Evolutionary conservation across 2,329 filamentous ascomycete species (phyloP), one percentile per base, ranked within the genome.

Genomic region (Parastagonospora avenae): DNA sequence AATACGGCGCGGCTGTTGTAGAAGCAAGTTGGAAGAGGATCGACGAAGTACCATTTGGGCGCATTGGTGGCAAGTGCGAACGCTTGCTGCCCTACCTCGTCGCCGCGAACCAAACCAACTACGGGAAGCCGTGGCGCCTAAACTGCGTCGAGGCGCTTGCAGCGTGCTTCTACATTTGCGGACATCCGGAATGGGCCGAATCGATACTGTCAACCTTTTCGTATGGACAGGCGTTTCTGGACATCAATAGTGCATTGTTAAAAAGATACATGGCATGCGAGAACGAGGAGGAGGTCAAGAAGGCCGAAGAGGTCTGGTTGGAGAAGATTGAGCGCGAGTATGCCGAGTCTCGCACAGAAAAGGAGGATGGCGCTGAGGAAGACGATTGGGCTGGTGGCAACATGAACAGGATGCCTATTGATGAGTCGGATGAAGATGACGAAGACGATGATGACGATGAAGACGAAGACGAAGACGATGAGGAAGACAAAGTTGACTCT

Each of bases 1-100:
- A 92, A 73, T 90, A 90, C 70, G 94, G 94, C 57, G 93, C 92
- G 15, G 94, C 94, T 2, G 94, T 99, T 2, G 94, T 99, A 14
- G 94, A 99, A 77, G 96, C 92, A 70, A 96, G 91, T 19, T 99
- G 94, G 94, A 95, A 95, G 3, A 83, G 94, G 52, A 91, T 95
- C 7, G 82, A 89, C 41, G 94, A 99, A 74, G 87, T 99, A 4
- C 92, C 93, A 45, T 99, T 93, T 85, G 82, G 80, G 51, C 89
- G 89, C 61, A 96, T 99, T 52, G 94, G 94, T 27, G 94, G 94
- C 19, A 94, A 92, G 74, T 96, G 92, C 74, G 92, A 96, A 79
- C 82, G 94, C 46, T 41, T 71, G 36, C 52, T 99, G 49, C 94
- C 94, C 0, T 99, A 99, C 73, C 86, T 99, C 7, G 92, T 99